Evolutionary conservation across 257 asterid species (phyloP).

Genomic region (Haberlea rhodopensis): DNA sequence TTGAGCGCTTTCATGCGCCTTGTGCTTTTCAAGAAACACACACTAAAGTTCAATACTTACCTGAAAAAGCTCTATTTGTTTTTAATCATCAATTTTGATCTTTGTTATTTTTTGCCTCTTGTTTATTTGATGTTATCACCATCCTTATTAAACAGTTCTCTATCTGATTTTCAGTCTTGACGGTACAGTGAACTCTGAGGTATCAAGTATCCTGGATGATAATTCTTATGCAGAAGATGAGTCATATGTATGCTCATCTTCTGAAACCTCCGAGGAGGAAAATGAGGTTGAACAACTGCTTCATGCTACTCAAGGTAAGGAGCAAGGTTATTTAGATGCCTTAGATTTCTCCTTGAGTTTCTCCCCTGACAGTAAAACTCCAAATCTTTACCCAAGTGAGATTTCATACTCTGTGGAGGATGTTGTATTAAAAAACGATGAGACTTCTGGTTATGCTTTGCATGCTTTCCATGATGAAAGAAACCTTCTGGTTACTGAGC

Average conservation of each 20-base stretch:
- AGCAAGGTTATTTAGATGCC: slow-evolving; percentile 62
- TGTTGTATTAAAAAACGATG: slow-evolving; percentile 28
- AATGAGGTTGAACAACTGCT: slow-evolving; percentile 41
- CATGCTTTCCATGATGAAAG: slow-evolving; percentile 30
- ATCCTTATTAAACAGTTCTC: slow-evolving; percentile 20
- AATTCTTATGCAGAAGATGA: slow-evolving; percentile 57
- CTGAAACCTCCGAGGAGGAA: slow-evolving; percentile 54
- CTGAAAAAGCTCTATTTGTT: not conserved
- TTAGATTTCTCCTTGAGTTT: slow-evolving; percentile 52
- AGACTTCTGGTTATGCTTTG: slow-evolving; percentile 27
- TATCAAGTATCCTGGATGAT: slow-evolving; percentile 44
- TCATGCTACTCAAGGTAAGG: slow-evolving; percentile 25
- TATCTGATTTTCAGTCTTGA: slow-evolving; percentile 44
- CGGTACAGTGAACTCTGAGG: slow-evolving; percentile 37
- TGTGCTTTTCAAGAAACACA: slow-evolving; percentile 12
- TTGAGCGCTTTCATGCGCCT: no score
- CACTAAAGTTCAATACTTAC: slow-evolving; percentile 11
- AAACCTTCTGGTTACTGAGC: slow-evolving; percentile 26
- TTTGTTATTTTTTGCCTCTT: slow-evolving; percentile 9
- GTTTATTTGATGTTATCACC: slow-evolving; percentile 18
- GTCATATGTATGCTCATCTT: slow-evolving; percentile 67
- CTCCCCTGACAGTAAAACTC: slow-evolving; percentile 35
- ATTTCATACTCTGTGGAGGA: slow-evolving; percentile 34
- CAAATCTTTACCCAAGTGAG: slow-evolving; percentile 35
- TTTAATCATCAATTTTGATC: slow-evolving; percentile 8